Base-by-base conservation (phyloP, 2,329 filamentous ascomycete genomes). In the Aspergillus ochraceoroseus region DNA sequence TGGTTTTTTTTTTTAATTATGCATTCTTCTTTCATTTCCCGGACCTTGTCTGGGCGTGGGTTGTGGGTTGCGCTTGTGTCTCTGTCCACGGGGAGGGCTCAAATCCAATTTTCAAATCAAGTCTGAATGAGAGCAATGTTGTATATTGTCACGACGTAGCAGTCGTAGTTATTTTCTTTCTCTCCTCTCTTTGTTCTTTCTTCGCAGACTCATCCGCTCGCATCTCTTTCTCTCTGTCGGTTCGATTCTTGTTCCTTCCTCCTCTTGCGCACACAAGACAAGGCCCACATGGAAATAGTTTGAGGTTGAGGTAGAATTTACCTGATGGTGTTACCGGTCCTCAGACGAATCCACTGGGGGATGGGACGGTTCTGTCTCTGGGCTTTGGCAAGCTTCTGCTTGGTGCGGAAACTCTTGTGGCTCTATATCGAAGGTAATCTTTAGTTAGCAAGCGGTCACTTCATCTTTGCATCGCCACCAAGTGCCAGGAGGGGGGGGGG, bases 351-450 rank as follows among this genome's bases (percentile, higher is more conserved):
- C 92, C 92, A 98, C 81, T 98, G 92, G 59, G 92, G 92, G 72
- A 98, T 95, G 64, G 92, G 92, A 72, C 92, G 85, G 85, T 98
- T 98, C 81, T 96, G 90, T 83, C 95, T 96, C 82, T 96, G 90
- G 71, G 92, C 92, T 82, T 90, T 95, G 71, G 92, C 92, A 79
- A 98, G 88, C 92, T 98, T 98, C 76, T 94, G 85, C 89, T 98
- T 98, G 76, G 89, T 95, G 73, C 89, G 86, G 88, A 98, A 98
- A 71, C 89, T 87, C 85, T 98, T 98, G 80, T 98, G 88, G 84
- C 85, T 90, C 90, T 96, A 72, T 69, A 48, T 44, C 17, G 28
- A 41, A 22, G 22, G 25, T 25, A 38, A 32, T 25, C 11, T 12
- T 27, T 30, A 15, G 40, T 51, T 48, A 52, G 44, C 43, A 22